These are phyloP conservation scores for Cardamine resedifolia DNA, from an alignment of 345 rosid species.

Conservation along the genomic window DNA sequence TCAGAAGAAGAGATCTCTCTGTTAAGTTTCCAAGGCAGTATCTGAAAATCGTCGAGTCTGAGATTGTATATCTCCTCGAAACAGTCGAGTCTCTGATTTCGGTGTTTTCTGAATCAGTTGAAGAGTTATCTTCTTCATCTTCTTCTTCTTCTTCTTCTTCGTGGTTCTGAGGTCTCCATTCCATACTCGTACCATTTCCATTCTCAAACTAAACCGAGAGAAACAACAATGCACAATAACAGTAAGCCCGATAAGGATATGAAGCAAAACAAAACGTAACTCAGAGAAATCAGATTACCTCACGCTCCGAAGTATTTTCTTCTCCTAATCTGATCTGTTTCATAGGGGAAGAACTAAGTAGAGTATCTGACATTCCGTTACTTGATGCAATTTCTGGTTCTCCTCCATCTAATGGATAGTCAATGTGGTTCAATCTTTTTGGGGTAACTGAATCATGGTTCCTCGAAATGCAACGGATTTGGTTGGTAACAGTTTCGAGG, in stretches of 20 bases:
- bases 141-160: conserved; percentile 35
- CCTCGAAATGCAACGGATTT: conserved; percentile 70
- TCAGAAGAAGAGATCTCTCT: conserved; percentile 73
- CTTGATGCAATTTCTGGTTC: conserved; percentile 26
- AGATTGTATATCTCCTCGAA: conserved; percentile 47
- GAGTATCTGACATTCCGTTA: conserved; percentile 42
- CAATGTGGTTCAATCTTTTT: conserved; percentile 48
- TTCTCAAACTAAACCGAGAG: conserved; percentile 15
- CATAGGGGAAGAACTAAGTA: conserved; percentile 36
- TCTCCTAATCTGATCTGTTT: conserved; percentile 64
- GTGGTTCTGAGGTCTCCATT: conserved; percentile 39
- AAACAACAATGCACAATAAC: conserved; percentile 21
- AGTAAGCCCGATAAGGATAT: neutral
- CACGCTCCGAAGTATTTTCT: conserved; percentile 40
- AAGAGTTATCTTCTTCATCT: conserved; percentile 45
- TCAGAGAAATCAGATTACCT: conserved; percentile 31
- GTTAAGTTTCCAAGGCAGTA: conserved; percentile 78
- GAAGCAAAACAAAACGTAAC: neutral
- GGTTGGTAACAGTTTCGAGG: conserved; percentile 60
- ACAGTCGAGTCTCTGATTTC: conserved; percentile 46
- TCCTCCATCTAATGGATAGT: conserved; percentile 25
- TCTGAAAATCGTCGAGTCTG: conserved; percentile 62
- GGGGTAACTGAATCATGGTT: conserved; percentile 45
- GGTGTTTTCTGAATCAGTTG: conserved; percentile 61
- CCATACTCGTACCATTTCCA: conserved; percentile 35